A percentile compares a stretch with the other conserved stretches of the same genome.
Conservation (phyloP, 202 grass and related monocot species). For the Eragrostis tef region DNA sequence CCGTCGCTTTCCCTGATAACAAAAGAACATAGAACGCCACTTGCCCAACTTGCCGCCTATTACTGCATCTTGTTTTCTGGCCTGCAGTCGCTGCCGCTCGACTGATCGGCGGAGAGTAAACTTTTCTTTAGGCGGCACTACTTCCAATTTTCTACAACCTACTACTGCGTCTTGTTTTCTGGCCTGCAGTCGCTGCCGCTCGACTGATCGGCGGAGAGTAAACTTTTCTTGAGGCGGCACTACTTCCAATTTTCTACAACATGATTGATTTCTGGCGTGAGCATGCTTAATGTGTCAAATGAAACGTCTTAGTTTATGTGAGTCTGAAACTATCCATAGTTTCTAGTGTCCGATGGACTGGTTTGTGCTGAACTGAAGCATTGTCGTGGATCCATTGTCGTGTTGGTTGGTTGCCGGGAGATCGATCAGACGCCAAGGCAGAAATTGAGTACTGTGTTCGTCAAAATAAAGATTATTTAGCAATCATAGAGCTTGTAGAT, state of each 20-base stretch:
- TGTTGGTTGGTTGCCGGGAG: too few relatives aligned
- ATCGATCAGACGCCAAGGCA: too few relatives aligned
- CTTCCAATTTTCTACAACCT: neutral
- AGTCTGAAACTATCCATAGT: neutral
- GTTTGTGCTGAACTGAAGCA: too few relatives aligned
- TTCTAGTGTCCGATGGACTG: too few relatives aligned
- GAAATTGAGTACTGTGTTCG: neutral
- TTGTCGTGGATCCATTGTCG: too few relatives aligned
- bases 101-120: neutral
- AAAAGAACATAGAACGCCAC: neutral
- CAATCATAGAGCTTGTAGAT: neutral
- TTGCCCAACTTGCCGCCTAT: conserved; percentile 34
- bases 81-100: neutral
- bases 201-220: neutral
- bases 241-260: neutral
- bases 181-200: neutral
- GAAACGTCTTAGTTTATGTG: neutral
- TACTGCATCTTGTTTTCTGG: neutral
- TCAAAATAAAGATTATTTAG: neutral
- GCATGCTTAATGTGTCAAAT: neutral
- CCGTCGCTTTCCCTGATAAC: conserved; percentile 9
- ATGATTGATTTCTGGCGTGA: neutral
- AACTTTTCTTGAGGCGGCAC: neutral
- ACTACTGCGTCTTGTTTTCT: neutral
- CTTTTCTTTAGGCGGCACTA: neutral